These are phyloP conservation scores for Russula vinacea DNA, from an alignment of 768 basidiomycete genomes.

Conservation along the genomic window DNA sequence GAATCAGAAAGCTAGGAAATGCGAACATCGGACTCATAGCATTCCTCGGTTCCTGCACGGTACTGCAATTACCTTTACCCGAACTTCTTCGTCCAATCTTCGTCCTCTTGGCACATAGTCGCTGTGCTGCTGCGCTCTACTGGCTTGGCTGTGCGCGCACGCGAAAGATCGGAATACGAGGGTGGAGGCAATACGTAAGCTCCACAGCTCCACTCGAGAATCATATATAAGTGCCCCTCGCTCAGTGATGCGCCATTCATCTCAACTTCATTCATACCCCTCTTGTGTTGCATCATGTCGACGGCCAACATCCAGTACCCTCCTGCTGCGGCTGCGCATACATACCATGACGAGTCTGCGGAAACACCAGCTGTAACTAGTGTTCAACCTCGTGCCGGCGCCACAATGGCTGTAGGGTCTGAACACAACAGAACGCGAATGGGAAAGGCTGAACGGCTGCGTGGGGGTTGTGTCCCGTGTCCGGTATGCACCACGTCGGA, in stretches of 20 bases:
- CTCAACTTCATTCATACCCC: slow-evolving; percentile 6
- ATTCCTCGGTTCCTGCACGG: background rate
- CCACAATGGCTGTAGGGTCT: slow-evolving; percentile 9
- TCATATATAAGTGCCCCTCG: background rate
- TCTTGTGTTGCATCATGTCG: slow-evolving; percentile 10
- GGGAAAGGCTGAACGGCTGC: slow-evolving; percentile 23
- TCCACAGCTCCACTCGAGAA: background rate
- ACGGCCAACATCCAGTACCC: slow-evolving; percentile 20
- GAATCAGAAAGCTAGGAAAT: too few species aligned
- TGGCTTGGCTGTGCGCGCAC: too few species aligned
- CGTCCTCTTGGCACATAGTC: background rate
- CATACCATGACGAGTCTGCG: slow-evolving; percentile 1
- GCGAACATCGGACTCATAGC: background rate
- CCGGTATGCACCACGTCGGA: slow-evolving; percentile 12
- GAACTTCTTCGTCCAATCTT: background rate
- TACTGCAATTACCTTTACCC: background rate
- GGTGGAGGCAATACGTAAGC: background rate
- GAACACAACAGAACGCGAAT: background rate
- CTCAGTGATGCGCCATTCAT: background rate
- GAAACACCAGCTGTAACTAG: slow-evolving; percentile 13
- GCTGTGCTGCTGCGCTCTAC: background rate
- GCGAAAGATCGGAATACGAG: too few species aligned
- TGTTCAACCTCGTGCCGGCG: slow-evolving; percentile 12
- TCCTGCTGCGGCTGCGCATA: slow-evolving; percentile 8
- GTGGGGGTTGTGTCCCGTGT: slow-evolving; percentile 27